Evolutionary conservation across 2,329 filamentous ascomycete species (phyloP).

Genomic region (Curvularia spicifera): DNA sequence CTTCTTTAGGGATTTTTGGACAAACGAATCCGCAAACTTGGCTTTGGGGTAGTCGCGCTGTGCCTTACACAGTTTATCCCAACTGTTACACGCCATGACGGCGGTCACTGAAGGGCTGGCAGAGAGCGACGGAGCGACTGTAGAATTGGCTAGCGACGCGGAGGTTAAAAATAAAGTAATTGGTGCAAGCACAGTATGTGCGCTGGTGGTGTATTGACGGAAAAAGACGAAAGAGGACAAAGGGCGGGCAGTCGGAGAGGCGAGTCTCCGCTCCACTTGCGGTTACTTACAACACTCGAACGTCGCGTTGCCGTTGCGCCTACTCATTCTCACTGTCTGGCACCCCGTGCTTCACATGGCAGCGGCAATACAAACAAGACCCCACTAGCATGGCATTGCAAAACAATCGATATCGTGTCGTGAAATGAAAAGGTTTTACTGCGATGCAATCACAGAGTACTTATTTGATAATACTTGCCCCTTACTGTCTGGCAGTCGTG

Average conservation of each 20-base stretch:
- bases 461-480: neutral
- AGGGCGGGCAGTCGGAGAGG: slow-evolving; percentile 20
- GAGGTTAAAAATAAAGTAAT: slow-evolving; percentile 11
- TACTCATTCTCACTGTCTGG: neutral
- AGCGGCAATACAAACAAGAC: neutral
- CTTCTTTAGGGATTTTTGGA: slow-evolving; percentile 46
- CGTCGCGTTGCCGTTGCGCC: neutral
- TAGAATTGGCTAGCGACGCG: slow-evolving; percentile 4
- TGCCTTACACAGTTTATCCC: slow-evolving; percentile 43
- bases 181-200: slow-evolving; percentile 10
- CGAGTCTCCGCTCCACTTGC: slow-evolving; percentile 22
- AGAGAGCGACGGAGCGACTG: neutral
- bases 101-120: slow-evolving; percentile 1
- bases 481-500: neutral
- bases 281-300: neutral
- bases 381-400: neutral
- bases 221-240: slow-evolving; percentile 18
- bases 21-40: slow-evolving; percentile 44
- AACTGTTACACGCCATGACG: slow-evolving; percentile 44
- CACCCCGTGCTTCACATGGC: neutral
- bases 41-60: slow-evolving; percentile 43
- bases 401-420: neutral
- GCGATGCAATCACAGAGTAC: neutral
- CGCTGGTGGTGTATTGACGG: slow-evolving; percentile 17
- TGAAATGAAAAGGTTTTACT: neutral